Base-by-base conservation (phyloP, 2,329 filamentous ascomycete species). In the Aspergillus neoniger region DNA sequence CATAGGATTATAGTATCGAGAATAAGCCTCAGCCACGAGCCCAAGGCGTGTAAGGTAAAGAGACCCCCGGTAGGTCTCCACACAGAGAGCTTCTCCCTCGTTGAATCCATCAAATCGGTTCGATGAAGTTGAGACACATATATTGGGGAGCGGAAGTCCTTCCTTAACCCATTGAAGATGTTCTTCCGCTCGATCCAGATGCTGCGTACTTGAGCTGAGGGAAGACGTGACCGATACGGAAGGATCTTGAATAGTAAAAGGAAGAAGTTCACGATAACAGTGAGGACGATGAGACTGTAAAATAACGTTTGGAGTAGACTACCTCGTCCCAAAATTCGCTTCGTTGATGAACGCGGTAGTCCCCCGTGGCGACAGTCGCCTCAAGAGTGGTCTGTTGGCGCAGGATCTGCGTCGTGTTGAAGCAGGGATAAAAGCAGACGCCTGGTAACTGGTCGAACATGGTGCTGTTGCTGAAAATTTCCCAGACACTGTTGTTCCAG, bases 401-500 rank as follows among this genome's bases (percentile, higher is more conserved):
- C 9, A 74, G 60, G 9, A 69, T 61, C 41, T 74, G 72, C 2
- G 51, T 68, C 1, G 69, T 62, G 32, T 72, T 72, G 58, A 74
- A 74, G 44, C 72, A 74, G 3, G 72, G 71, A n/a, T 74, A 71
- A 52, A 64, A 73, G 59, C 72, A 74, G 8, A 71, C 63, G n/a
- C 70, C 66, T 12, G 66, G 65, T 0, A 74, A 49, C 5, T 67
- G 60, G 3, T 58, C 54, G 60, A 66, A 70, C 8, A 30, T 50
- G 2, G 65, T 61, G 3, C 41, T 41, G 28, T 73, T 70, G 0
- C 62, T 65, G 47, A 74, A 74, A 8, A 66, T 67, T 2, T 21
- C 23, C 71, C 70, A 74, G 2, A 74, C 64, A 55, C 67, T 74
- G 2, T 38, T 54, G 43, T 74, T 74, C 72, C 72, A 74, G 0